phyloP scores from a whole-genome alignment of 768 basidiomycete species.

The Naematelia aurantialba region DNA sequence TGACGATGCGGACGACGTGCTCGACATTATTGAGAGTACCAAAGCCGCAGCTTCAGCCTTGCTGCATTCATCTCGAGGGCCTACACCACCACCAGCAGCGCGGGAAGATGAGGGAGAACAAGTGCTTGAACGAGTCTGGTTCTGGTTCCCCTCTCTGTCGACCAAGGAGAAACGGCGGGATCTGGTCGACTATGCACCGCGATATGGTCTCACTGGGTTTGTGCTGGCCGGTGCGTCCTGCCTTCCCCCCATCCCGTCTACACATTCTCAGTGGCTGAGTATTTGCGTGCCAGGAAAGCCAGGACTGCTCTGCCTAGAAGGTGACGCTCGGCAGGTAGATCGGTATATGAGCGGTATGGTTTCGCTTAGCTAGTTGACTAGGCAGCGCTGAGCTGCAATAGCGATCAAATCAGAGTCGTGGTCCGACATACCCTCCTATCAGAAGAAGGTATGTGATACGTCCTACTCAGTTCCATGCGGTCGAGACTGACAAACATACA shows the following conservation, averaged over 20 bases:
- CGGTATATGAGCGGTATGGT: slow-evolving; percentile 41
- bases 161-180: slow-evolving; percentile 51
- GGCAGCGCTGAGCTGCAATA: background rate
- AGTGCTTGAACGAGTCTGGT: slow-evolving; percentile 48
- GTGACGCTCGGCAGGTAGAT: slow-evolving; percentile 40
- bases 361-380: background rate
- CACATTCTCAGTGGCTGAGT: background rate
- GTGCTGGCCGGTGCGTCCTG: slow-evolving; percentile 59
- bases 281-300: slow-evolving; percentile 48
- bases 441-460: slow-evolving; percentile 51
- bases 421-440: slow-evolving; percentile 52
- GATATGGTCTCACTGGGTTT: slow-evolving; percentile 50
- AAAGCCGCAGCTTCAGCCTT: slow-evolving; percentile 7
- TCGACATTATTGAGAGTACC: background rate
- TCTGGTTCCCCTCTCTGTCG: slow-evolving; percentile 50
- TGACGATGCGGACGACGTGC: background rate
- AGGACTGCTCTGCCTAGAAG: slow-evolving; percentile 51
- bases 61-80: slow-evolving; percentile 25
- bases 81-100: slow-evolving; percentile 3
- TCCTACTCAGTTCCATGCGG: no score
- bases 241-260: background rate
- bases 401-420: slow-evolving; percentile 50
- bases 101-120: slow-evolving; percentile 1
- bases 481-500: slow-evolving; percentile 2
- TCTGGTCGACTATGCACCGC: slow-evolving; percentile 46